These are phyloP conservation scores for Arthrobotrys musiformis DNA, from an alignment of 2,329 filamentous ascomycete genomes.

Conservation along the genomic window DNA sequence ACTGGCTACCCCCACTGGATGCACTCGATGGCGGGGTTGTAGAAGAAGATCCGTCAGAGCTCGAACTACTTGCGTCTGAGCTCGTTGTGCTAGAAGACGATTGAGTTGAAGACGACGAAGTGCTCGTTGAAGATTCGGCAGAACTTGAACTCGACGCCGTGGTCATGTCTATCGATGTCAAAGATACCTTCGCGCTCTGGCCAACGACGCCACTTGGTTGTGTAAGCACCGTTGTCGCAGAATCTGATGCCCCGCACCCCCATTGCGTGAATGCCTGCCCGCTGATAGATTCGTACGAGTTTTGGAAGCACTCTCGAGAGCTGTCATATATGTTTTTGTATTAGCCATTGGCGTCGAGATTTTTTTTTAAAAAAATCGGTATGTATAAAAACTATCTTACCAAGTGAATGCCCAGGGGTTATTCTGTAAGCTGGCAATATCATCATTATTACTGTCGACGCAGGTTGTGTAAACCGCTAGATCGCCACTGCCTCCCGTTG, in stretches of 20 bases:
- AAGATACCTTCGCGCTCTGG: conserved; percentile 28
- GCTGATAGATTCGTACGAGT: conserved; percentile 42
- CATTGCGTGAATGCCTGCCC: conserved; percentile 46
- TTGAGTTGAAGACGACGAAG: neutral
- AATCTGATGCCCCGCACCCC: conserved; percentile 36
- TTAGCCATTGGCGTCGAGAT: neutral
- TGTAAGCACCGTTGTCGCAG: conserved; percentile 47
- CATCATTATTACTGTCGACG: conserved; percentile 37
- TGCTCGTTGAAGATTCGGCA: neutral
- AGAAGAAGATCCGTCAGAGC: conserved; percentile 1
- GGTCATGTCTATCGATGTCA: conserved; percentile 49
- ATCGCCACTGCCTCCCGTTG: conserved; percentile 9
- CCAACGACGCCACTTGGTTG: conserved; percentile 35
- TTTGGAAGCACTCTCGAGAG: conserved; percentile 35
- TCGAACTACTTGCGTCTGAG: conserved; percentile 15
- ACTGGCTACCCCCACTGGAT: neutral
- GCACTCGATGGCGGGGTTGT: conserved; percentile 1
- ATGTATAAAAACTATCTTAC: conserved; percentile 5
- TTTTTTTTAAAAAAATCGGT: neutral
- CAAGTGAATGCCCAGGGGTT: conserved; percentile 51
- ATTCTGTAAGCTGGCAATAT: conserved; percentile 15
- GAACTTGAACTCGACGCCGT: neutral
- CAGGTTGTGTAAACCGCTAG: conserved; percentile 50
- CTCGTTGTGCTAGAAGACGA: conserved; percentile 14
- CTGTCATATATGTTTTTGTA: neutral